Percentiles rank a stretch among this genome's conserved stretches.
These are phyloP conservation scores for Mrakia gelida DNA, from an alignment of 768 basidiomycete species.

Conservation along the genomic window DNA sequence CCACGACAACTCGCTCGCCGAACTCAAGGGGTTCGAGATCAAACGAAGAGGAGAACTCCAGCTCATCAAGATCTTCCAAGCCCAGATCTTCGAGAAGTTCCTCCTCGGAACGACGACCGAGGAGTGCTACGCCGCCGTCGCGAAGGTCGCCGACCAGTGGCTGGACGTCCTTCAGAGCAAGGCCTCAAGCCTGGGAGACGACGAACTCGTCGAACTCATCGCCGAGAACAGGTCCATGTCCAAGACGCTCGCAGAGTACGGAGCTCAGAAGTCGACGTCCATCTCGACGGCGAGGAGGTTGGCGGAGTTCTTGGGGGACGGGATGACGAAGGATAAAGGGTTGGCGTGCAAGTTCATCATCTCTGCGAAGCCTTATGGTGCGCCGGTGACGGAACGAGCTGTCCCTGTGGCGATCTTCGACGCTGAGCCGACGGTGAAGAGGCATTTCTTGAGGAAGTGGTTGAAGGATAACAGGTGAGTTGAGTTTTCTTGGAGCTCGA, in stretches of 20 bases:
- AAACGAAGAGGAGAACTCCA: conserved; percentile 96
- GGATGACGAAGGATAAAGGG: conserved; percentile 99
- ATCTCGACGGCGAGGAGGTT: conserved; percentile 93
- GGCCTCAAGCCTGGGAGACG: conserved; percentile 77
- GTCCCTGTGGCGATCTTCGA: conserved; percentile 97
- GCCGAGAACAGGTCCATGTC: conserved; percentile 98
- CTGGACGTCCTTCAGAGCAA: conserved; percentile 87
- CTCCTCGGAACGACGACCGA: conserved; percentile 85
- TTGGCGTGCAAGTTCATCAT: conserved; percentile 99
- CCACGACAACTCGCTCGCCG: conserved; percentile 93
- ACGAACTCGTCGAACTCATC: conserved; percentile 94
- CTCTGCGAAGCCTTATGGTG: conserved; percentile 83
- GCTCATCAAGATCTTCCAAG: conserved; percentile 99
- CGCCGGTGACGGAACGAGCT: conserved; percentile 94
- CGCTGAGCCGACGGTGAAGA: conserved; percentile 85
- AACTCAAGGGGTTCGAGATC: conserved; percentile 97
- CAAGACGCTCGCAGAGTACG: conserved; percentile 92
- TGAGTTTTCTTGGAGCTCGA: neutral
- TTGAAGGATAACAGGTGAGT: conserved; percentile 68
- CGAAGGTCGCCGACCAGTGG: conserved; percentile 92
- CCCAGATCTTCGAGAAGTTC: conserved; percentile 97
- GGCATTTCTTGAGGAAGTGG: conserved; percentile 89
- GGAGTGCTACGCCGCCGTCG: conserved; percentile 93
- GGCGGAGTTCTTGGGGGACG: conserved; percentile 92
- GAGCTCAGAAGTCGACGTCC: conserved; percentile 92